Evolutionary conservation across 805 yeast species (phyloP), one percentile per base, ranked within the genome.

Genomic region (Metschnikowia borealis): DNA sequence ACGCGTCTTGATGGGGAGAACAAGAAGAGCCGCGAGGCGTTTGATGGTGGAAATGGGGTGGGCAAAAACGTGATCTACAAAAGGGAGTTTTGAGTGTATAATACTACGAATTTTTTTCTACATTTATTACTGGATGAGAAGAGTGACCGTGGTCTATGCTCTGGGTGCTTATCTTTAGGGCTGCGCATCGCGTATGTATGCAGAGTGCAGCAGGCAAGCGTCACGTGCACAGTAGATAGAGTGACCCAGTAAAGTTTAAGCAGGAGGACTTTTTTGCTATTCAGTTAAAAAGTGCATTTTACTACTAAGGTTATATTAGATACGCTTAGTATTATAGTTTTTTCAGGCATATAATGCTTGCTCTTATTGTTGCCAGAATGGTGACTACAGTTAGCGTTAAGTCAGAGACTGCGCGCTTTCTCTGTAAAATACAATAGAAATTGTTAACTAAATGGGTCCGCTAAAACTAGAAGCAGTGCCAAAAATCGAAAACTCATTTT

Each of bases 121-220:
- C 4, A 3, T 26, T 26, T 26, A 8, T 26, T 26, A 26, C 29
- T 26, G 29, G 11, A 26, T 26, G 11, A 8, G 29, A 26, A 11
- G 5, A 10, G 29, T 26, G 11, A 26, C 29, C 29, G 5, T 26
- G 29, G 8, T 8, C 11, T 8, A 26, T 26, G 29, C 29, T 15
- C 11, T 13, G 11, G 15, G 29, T 20, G 39, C n/a, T 37, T 18
- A 18, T 13, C 31, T 21, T 21, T 17, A n/a, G n/a, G 43, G 21
- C 43, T 39, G 43, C 43, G 43, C 43, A 39, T 39, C 43, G 43
- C 43, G 14, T 26, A 33, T 39, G 43, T 39, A 39, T 23, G 43
- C 43, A 39, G 43, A 39, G 21, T 39, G 43, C 21, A 17, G 34
- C 32, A 6, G 6, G 8, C 8, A 6, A n/a, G 8, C 17, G 15